These are phyloP conservation scores for Pestalotiopsis sp. DNA, from an alignment of 2,329 filamentous ascomycete species.

Conservation along the genomic window DNA sequence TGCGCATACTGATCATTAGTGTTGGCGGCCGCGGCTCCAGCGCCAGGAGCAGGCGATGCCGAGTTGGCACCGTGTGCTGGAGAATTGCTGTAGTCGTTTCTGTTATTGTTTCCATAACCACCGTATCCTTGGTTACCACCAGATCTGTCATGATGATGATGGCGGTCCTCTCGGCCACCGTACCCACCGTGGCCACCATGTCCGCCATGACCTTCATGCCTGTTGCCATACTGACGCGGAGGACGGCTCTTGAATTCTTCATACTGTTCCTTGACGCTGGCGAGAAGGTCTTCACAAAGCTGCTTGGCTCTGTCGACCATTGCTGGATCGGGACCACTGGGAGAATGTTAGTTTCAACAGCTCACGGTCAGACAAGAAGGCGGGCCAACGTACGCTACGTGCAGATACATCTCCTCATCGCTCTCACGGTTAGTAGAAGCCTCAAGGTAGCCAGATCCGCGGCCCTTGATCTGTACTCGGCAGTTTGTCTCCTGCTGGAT, in stretches of 20 bases:
- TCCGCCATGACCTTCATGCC: conserved; percentile 43
- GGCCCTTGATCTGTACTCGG: conserved; percentile 97
- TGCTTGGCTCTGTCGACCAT: conserved; percentile 88
- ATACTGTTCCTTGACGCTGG: conserved; percentile 86
- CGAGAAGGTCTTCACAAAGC: conserved; percentile 84
- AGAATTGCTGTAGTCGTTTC: conserved; percentile 39
- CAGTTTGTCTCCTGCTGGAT: conserved; percentile 95
- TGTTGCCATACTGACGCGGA: conserved; percentile 62
- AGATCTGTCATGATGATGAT: conserved; percentile 34
- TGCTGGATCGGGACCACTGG: conserved; percentile 80
- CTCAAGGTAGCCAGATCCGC: conserved; percentile 92
- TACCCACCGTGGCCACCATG: conserved; percentile 41
- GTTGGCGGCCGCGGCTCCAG: conserved; percentile 41
- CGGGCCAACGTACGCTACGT: conserved; percentile 75
- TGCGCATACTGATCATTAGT: conserved; percentile 67
- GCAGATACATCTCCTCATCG: conserved; percentile 94
- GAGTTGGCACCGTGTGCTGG: conserved; percentile 40
- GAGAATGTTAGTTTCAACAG: conserved; percentile 32
- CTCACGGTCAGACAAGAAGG: background rate
- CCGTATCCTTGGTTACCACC: conserved; percentile 29
- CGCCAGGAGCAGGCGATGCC: conserved; percentile 42
- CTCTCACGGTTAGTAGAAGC: conserved; percentile 85
- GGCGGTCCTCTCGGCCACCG: conserved; percentile 34
- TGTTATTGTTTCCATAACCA: conserved; percentile 36
- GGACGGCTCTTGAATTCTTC: conserved; percentile 87